Evolutionary conservation across 2,329 filamentous ascomycete species (phyloP).

Genomic region (Cercospora sp.): DNA sequence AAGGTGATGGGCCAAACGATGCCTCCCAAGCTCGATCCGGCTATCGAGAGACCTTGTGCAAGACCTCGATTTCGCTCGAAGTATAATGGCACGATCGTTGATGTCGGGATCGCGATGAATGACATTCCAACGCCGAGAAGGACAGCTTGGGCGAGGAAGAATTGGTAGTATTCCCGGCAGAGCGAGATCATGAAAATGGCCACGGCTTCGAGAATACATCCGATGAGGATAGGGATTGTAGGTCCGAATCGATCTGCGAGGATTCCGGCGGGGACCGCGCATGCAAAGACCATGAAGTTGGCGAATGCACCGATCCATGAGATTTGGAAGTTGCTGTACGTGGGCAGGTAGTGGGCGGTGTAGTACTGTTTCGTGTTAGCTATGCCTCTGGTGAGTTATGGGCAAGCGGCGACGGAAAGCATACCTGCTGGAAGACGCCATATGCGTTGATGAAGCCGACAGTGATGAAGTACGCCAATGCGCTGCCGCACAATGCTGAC

Average conservation of each 20-base stretch:
- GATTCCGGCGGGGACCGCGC: slow-evolving; percentile 34
- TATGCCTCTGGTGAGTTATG: background rate
- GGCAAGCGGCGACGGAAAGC: background rate
- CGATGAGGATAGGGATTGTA: slow-evolving; percentile 25
- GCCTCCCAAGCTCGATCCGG: slow-evolving; percentile 19
- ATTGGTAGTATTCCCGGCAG: slow-evolving; percentile 53
- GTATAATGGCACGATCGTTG: slow-evolving; percentile 48
- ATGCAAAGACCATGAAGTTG: slow-evolving; percentile 32
- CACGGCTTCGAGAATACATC: slow-evolving; percentile 41
- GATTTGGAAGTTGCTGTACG: slow-evolving; percentile 32
- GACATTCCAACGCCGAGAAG: slow-evolving; percentile 47
- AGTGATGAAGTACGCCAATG: slow-evolving; percentile 29
- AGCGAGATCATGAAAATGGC: slow-evolving; percentile 53
- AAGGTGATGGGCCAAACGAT: slow-evolving; percentile 46
- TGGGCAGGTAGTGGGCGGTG: slow-evolving; percentile 22
- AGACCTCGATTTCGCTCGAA: slow-evolving; percentile 52
- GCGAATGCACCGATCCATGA: slow-evolving; percentile 37
- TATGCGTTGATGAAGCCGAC: slow-evolving; percentile 36
- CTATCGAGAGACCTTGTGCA: slow-evolving; percentile 43
- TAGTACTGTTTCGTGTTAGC: slow-evolving; percentile 29
- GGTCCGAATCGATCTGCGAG: slow-evolving; percentile 36
- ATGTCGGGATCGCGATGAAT: slow-evolving; percentile 48
- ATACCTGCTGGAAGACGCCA: slow-evolving; percentile 28
- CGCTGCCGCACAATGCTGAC: slow-evolving; percentile 24
- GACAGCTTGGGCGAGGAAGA: slow-evolving; percentile 55